Evolutionary conservation across 106 monocot species (phyloP), one percentile per base, ranked within the genome.

Genomic region (Platanthera zijinensis): DNA sequence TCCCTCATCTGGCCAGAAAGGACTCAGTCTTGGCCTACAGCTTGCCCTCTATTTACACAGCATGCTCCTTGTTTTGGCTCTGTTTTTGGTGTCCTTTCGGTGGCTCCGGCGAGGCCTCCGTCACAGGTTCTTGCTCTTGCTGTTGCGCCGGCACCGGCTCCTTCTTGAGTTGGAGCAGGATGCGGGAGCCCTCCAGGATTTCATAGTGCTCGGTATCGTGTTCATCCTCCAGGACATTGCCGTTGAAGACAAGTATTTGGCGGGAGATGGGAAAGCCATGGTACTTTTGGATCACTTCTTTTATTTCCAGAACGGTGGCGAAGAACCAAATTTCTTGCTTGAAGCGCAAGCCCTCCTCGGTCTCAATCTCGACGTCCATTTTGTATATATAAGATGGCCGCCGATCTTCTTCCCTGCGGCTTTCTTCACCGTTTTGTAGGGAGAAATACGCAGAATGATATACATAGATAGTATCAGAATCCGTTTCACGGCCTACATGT

Each of bases 181-280:
- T 70, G 25, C 50, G 52, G 18, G 81, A 75, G 22, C 84, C 80
- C 9, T 84, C 25, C 47, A 80, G 25, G 69, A 84, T 45, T 14
- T 22, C 30, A 52, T 80, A 76, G 61, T 50, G 25, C 28, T 76
- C 80, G 12, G 75, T 71, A 69, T 79, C 75, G 30, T 67, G 52
- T 5, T 62, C 73, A 53, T 80, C 76, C 39, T 50, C 77, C 75
- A 80, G 7, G 48, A 52, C 72, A 9, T 69, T 48, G 57, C 28
- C 71, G 17, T 75, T 53, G 76, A 75, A 62, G 76, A 73, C 8
- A 32, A 85, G 67, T 8, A 69, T 79, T 76, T 86, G 86, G 67
- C 18, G 70, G 50, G 82, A 19, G 28, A 74, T 50, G 13, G 80
- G 80, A 63, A 59, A 64, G 19, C 74, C 80, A 18, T 80, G 51